Evolutionary conservation across 108 stramenopile species (phyloP).

Genomic region (Bacterosira constricta): DNA sequence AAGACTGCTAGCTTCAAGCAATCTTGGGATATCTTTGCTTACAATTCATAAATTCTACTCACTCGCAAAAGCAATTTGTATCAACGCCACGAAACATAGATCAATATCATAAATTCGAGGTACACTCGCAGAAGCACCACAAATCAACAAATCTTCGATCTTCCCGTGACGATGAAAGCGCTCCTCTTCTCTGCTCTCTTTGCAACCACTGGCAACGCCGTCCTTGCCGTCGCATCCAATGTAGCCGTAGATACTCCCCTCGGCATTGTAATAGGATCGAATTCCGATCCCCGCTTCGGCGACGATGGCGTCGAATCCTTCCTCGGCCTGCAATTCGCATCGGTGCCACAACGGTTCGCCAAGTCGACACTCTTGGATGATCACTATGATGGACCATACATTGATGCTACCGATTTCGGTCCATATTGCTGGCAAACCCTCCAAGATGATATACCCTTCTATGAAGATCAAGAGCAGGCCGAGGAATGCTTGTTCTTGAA

Average conservation of each 20-base stretch:
- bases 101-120: too few relatives aligned
- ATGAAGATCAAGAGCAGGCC: slow-evolving; percentile 50
- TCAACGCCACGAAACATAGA: too few relatives aligned
- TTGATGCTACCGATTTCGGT: slow-evolving; percentile 60
- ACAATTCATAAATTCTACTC: too few relatives aligned
- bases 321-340: neutral
- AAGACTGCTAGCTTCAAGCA: too few relatives aligned
- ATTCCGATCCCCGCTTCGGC: neutral
- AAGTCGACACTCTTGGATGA: neutral
- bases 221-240: neutral
- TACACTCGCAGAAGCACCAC: too few relatives aligned
- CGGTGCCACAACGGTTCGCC: neutral
- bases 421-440: slow-evolving; percentile 71
- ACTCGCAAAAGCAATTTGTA: too few relatives aligned
- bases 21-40: too few relatives aligned
- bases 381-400: neutral
- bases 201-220: neutral
- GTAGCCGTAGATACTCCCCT: neutral
- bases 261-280: neutral
- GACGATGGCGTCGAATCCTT: slow-evolving; percentile 2
- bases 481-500: slow-evolving; percentile 85
- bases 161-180: neutral
- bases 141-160: too few relatives aligned
- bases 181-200: neutral
- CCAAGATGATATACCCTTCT: slow-evolving; percentile 54